These are phyloP conservation scores for Cercophora newfieldiana DNA, from an alignment of 495 filamentous ascomycete species.

Conservation along the genomic window DNA sequence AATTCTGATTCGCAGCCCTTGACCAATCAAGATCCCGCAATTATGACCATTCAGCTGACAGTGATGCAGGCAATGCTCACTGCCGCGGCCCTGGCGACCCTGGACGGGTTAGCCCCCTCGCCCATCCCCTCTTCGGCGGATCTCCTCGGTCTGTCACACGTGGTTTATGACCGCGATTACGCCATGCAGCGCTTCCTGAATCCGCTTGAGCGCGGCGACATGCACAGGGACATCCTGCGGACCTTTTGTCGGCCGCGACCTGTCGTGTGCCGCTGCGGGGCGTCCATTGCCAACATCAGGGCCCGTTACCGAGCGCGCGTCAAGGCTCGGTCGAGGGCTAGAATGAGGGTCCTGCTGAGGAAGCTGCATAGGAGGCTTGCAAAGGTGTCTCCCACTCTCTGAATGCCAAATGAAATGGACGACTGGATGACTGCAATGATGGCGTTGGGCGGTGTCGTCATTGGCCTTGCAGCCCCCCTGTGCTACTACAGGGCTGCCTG, in stretches of 20 bases:
- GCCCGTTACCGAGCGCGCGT: background rate
- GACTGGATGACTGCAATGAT: background rate
- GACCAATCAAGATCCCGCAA: background rate
- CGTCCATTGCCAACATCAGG: background rate
- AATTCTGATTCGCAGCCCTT: background rate
- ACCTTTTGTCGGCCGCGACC: background rate
- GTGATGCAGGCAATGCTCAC: background rate
- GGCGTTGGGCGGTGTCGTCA: background rate
- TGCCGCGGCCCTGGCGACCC: background rate
- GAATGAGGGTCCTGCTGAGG: background rate
- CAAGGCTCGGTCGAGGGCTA: background rate
- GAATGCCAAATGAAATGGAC: background rate
- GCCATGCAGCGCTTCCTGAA: background rate
- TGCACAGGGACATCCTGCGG: background rate
- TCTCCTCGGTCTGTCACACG: background rate
- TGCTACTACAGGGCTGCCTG: background rate
- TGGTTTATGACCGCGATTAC: background rate
- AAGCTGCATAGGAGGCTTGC: background rate
- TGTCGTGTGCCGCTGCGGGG: conserved; percentile 1
- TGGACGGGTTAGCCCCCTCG: background rate
- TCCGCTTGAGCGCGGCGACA: background rate
- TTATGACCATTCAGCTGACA: background rate
- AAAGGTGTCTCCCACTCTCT: background rate
- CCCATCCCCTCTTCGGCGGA: background rate
- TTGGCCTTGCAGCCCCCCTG: background rate